Conservation (phyloP, 768 basidiomycete species). For the Pleurotus pulmonarius region DNA sequence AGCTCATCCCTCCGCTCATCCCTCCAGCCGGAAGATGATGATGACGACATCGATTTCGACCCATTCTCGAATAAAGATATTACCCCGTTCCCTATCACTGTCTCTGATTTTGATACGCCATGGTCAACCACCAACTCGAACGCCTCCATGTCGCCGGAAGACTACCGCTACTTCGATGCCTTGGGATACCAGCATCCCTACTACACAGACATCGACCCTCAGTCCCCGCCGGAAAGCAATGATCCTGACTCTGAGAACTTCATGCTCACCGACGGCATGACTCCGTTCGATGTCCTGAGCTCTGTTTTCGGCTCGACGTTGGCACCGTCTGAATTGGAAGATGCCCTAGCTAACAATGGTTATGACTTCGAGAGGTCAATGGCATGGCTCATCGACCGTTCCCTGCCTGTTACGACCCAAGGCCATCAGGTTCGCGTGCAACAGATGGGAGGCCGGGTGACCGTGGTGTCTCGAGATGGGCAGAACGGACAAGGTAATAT, state of each 20-base stretch:
- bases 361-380: conserved; percentile 97
- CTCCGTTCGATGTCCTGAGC: conserved; percentile 92
- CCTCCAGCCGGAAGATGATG: conserved; percentile 52
- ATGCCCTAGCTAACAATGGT: conserved; percentile 80
- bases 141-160: conserved; percentile 49
- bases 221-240: conserved; percentile 20
- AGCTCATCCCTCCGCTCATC: conserved; percentile 60
- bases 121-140: conserved; percentile 48
- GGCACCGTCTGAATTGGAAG: conserved; percentile 88
- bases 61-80: conserved; percentile 53
- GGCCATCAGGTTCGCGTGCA: conserved; percentile 47
- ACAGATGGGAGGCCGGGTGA: conserved; percentile 64
- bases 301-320: conserved; percentile 92
- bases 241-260: conserved; percentile 48
- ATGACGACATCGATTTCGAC: conserved; percentile 85
- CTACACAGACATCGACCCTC: conserved; percentile 16
- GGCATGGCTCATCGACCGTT: conserved; percentile 87
- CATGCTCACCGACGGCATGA: conserved; percentile 87
- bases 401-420: conserved; percentile 43
- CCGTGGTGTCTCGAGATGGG: conserved; percentile 58
- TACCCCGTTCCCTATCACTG: conserved; percentile 59
- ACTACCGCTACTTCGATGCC: conserved; percentile 31
- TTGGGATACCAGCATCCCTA: conserved; percentile 20
- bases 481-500: conserved; percentile 18
- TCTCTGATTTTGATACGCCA: conserved; percentile 59